A percentile compares a stretch with the other conserved stretches of the same genome.
phyloP scores from a whole-genome alignment of 345 rosid species.

The Nephelium lappaceum region DNA sequence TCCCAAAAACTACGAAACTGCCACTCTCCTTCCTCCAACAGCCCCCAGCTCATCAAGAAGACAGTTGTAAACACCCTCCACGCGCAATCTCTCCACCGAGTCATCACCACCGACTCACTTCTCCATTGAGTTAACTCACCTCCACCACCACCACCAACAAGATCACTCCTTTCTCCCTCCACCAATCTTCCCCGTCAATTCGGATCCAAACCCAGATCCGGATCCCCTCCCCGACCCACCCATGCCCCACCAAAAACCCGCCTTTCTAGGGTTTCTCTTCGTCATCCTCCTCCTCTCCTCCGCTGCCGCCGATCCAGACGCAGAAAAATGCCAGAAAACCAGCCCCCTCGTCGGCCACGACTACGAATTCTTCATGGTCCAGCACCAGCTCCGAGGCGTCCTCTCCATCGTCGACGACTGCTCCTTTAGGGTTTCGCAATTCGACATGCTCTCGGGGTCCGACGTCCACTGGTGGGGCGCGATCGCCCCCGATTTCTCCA shows the following conservation, averaged over 20 bases:
- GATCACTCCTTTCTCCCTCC: background rate
- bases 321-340: slow-evolving; percentile 51
- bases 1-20: background rate
- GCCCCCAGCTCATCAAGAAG: background rate
- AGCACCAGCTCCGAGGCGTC: slow-evolving; percentile 83
- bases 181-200: background rate
- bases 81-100: background rate
- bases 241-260: slow-evolving; percentile 46
- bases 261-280: slow-evolving; percentile 39
- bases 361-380: slow-evolving; percentile 77
- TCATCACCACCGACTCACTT: background rate
- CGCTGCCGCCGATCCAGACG: slow-evolving; percentile 25
- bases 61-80: background rate
- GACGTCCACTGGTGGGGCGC: slow-evolving; percentile 95
- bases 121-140: background rate
- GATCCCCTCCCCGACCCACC: slow-evolving; percentile 13
- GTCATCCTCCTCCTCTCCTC: slow-evolving; percentile 32
- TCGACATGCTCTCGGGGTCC: slow-evolving; percentile 80
- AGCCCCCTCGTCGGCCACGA: slow-evolving; percentile 64
- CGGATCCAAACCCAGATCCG: slow-evolving; percentile 38
- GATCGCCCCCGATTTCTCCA: slow-evolving; percentile 45
- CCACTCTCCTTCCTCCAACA: slow-evolving; percentile 3
- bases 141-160: background rate
- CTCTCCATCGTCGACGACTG: slow-evolving; percentile 77
- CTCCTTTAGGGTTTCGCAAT: slow-evolving; percentile 73